Evolutionary conservation across 2,329 filamentous ascomycete species (phyloP), one percentile per base, ranked within the genome.

Genomic region (Venturia effusa): DNA sequence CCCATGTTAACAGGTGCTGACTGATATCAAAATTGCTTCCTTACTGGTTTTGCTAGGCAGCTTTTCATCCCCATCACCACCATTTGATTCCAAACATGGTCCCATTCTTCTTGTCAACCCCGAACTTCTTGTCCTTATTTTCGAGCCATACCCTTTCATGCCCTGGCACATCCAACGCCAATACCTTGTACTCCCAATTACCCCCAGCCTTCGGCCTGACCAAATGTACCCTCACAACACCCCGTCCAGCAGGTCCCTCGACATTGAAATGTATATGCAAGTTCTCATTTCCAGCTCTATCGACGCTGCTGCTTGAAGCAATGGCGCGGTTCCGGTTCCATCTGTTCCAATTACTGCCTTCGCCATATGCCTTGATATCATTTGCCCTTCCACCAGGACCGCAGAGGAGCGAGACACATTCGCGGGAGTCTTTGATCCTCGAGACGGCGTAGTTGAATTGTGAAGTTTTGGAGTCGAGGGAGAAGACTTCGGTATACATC

Each of bases 371-470:
- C 27, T 80, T 81, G 64, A 97, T 93, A 72, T 92, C 83, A 66
- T 86, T 86, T 45, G 82, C 77, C 41, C 89, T 66, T 34, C 68
- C 66, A 22, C 71, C 72, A 10, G 70, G 76, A 19, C 90, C 86
- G 17, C 92, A 92, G 1, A 97, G 82, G 7, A 96, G 73, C 64
- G 88, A 84, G 34, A 86, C 79, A 71, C 90, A 95, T 64, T 84
- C 80, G 0, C 83, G 74, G 71, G 95, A 88, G 62, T 83, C 81
- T 73, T 88, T 90, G 72, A 97, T 86, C 66, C 86, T 85, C 71
- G 89, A 84, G 59, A 95, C 88, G 0, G 90, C 90, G 67, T 89
- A 87, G 77, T 95, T 96, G 81, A 96, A 97, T 73, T 94, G 86
- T 64, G 86, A 84, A 19, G 88, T 93, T 75, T 91, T 92, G 79